These are phyloP conservation scores for Ambrosia artemisiifolia DNA, from an alignment of 129 eudicot genomes.

Conservation along the genomic window DNA sequence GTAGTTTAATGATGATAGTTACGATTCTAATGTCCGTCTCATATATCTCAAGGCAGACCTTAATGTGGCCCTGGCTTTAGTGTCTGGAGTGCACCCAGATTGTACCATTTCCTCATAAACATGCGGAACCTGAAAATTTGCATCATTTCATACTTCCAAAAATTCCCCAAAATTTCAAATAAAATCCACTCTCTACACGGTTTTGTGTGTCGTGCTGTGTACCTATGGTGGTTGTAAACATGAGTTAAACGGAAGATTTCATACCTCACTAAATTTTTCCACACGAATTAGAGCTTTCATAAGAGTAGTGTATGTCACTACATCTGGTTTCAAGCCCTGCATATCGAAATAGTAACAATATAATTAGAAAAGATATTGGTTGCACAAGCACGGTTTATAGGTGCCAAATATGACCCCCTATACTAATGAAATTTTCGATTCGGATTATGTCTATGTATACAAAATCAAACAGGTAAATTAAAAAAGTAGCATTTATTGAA, in stretches of 20 bases:
- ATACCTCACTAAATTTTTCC: conserved; percentile 76
- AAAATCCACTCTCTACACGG: background rate
- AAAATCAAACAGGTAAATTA: too few relatives aligned
- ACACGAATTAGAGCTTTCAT: conserved; percentile 91
- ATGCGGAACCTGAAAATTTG: conserved; percentile 69
- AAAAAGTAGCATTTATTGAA: too few relatives aligned
- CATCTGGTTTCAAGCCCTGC: conserved; percentile 91
- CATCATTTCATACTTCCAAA: background rate
- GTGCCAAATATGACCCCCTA: too few relatives aligned
- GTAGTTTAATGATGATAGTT: background rate
- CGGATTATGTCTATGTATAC: too few relatives aligned
- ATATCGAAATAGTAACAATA: background rate
- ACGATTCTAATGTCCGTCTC: conserved; percentile 56
- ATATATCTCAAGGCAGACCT: conserved; percentile 88
- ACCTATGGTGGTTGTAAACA: background rate
- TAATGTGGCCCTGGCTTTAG: conserved; percentile 89
- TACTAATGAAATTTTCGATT: too few relatives aligned
- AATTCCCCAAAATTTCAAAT: background rate
- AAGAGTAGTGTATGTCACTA: conserved; percentile 88
- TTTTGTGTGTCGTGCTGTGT: too few relatives aligned
- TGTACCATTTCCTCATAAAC: conserved; percentile 91
- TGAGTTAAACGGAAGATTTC: background rate
- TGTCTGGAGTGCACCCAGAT: conserved; percentile 83
- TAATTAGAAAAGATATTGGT: too few relatives aligned
- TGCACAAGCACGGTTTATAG: too few relatives aligned